A percentile compares a stretch with the other conserved stretches of the same genome.
Evolutionary conservation across 345 rosid species (phyloP).

Genomic region (Citrus trifoliata): DNA sequence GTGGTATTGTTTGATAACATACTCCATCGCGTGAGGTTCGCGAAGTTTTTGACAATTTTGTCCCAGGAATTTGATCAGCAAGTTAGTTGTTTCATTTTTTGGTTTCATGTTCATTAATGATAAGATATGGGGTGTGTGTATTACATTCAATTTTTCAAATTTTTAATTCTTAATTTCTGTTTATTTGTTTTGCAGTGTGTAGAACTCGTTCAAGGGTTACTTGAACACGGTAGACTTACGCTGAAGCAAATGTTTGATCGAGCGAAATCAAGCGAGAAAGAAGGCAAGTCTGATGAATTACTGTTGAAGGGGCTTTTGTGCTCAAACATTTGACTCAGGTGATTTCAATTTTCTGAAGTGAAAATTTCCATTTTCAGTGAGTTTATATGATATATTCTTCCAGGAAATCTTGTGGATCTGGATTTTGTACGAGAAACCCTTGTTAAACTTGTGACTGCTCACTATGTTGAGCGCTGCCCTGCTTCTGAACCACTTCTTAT

Average conservation of each 20-base stretch:
- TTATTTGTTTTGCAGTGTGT: conserved; percentile 38
- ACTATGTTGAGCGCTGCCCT: conserved; percentile 78
- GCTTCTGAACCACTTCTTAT: conserved; percentile 64
- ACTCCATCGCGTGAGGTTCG: conserved; percentile 65
- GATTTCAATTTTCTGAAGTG: neutral
- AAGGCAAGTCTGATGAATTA: conserved; percentile 35
- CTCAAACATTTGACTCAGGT: neutral
- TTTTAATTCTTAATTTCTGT: conserved; percentile 9
- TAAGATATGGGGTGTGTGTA: neutral
- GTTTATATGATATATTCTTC: conserved; percentile 6
- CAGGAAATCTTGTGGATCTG: conserved; percentile 30
- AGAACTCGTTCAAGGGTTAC: conserved; percentile 66
- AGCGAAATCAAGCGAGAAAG: conserved; percentile 32
- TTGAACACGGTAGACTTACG: conserved; percentile 82
- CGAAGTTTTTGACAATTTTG: conserved; percentile 53
- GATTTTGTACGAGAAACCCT: conserved; percentile 49
- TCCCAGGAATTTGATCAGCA: conserved; percentile 50
- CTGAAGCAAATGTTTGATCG: conserved; percentile 66
- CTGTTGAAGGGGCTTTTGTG: neutral
- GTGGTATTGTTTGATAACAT: conserved; percentile 62
- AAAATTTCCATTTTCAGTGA: neutral
- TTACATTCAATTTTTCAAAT: neutral
- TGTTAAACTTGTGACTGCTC: conserved; percentile 50
- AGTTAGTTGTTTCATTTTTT: conserved; percentile 32
- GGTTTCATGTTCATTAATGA: neutral